These are phyloP conservation scores for Blastobotrys arbuscula DNA, from an alignment of 1,139 yeast species.

Conservation along the genomic window DNA sequence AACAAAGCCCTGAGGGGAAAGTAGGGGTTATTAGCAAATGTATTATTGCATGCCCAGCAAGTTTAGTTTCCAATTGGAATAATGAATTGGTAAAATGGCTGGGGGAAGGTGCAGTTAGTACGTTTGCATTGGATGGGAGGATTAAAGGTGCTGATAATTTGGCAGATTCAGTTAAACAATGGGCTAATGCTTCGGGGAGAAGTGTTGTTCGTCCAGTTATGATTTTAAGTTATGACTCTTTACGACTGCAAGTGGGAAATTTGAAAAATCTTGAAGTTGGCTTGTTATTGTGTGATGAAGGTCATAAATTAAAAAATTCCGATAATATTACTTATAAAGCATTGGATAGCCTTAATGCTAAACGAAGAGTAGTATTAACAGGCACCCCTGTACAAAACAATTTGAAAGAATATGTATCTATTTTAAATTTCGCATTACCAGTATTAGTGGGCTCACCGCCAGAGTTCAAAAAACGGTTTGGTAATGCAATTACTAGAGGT, in stretches of 20 bases:
- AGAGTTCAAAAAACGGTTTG: slow-evolving; percentile 83
- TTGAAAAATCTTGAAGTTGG: slow-evolving; percentile 81
- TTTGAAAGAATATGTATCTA: slow-evolving; percentile 87
- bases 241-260: slow-evolving; percentile 77
- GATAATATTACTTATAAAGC: slow-evolving; percentile 92
- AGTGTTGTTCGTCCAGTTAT: slow-evolving; percentile 88
- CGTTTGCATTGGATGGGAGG: slow-evolving; percentile 91
- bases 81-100: slow-evolving; percentile 94
- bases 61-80: slow-evolving; percentile 95
- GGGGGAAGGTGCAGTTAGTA: slow-evolving; percentile 83
- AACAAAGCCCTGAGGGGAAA: slow-evolving; percentile 83
- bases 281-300: slow-evolving; percentile 88
- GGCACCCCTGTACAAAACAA: slow-evolving; percentile 99
- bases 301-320: slow-evolving; percentile 91
- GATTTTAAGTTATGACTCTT: slow-evolving; percentile 92
- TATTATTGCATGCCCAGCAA: slow-evolving; percentile 92
- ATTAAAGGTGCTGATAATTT: slow-evolving; percentile 44
- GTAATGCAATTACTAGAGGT: slow-evolving; percentile 71
- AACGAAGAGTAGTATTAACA: slow-evolving; percentile 83
- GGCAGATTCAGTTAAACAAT: slow-evolving; percentile 62
- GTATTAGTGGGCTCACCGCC: slow-evolving; percentile 79
- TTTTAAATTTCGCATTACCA: slow-evolving; percentile 90
- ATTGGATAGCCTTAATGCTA: slow-evolving; percentile 72
- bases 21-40: slow-evolving; percentile 80
- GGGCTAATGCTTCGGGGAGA: slow-evolving; percentile 90